A percentile compares a stretch with the other conserved stretches of the same genome.
phyloP scores from a whole-genome alignment of 192 early-diverging fungal genomes.

The Coemansia sp. region DNA sequence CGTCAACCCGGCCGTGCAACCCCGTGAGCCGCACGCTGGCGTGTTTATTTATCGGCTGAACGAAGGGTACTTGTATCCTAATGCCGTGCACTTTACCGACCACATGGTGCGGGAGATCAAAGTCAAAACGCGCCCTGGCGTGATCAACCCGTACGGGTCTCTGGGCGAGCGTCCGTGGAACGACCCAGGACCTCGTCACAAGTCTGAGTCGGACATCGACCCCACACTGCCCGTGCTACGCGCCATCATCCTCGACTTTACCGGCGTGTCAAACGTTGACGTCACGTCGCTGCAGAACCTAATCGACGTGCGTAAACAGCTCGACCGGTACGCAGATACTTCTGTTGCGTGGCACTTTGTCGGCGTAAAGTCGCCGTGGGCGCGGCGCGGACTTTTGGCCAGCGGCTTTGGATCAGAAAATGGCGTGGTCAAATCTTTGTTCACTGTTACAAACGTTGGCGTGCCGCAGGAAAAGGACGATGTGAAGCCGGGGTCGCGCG shows the following conservation, averaged over 20 bases:
- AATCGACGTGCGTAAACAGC: conserved; percentile 62
- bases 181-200: conserved; percentile 54
- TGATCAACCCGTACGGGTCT: conserved; percentile 47
- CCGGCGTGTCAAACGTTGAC: conserved; percentile 75
- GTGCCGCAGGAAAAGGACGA: conserved; percentile 15
- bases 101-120: conserved; percentile 54
- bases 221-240: conserved; percentile 54
- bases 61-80: conserved; percentile 53
- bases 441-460: conserved; percentile 48
- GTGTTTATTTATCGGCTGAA: conserved; percentile 53
- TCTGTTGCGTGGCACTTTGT: conserved; percentile 60
- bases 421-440: conserved; percentile 22
- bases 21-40: conserved; percentile 24
- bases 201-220: conserved; percentile 47
- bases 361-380: conserved; percentile 44
- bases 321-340: conserved; percentile 55
- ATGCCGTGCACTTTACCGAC: conserved; percentile 54
- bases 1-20: conserved; percentile 30
- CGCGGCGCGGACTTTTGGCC: conserved; percentile 37
- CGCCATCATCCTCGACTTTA: conserved; percentile 80
- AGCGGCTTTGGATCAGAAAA: conserved; percentile 46
- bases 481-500: background rate
- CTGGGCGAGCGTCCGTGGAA: conserved; percentile 61
- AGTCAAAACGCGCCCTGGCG: conserved; percentile 47
- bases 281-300: conserved; percentile 77